These are phyloP conservation scores for Pseudogymnoascus sp. DNA, from an alignment of 2,329 filamentous ascomycete species.

Conservation along the genomic window DNA sequence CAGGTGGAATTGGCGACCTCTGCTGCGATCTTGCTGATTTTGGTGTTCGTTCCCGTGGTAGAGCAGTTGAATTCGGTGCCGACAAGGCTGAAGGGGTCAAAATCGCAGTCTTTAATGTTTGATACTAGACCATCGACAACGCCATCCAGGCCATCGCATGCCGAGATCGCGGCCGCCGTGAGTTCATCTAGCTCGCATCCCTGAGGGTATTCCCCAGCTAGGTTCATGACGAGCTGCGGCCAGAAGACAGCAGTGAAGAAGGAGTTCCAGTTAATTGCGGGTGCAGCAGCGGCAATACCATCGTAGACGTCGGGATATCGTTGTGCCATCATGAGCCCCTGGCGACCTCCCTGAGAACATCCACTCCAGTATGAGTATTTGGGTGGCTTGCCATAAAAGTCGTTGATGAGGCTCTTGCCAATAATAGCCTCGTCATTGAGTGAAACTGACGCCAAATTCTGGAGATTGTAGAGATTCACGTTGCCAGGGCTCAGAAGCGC, in stretches of 20 bases:
- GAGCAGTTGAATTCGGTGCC: constrained; percentile 13
- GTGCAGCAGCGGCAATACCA: constrained; percentile 33
- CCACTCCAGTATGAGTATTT: constrained; percentile 32
- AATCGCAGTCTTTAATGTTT: constrained; percentile 11
- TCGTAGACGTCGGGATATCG: constrained; percentile 31
- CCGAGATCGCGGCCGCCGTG: constrained; percentile 11
- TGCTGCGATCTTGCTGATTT: constrained; percentile 9
- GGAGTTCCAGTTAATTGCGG: constrained; percentile 29
- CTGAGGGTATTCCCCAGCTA: constrained; percentile 5
- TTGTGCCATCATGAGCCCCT: constrained; percentile 32
- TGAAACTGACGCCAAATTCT: constrained; percentile 32
- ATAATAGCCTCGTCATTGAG: constrained; percentile 29
- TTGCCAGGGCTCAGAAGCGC: constrained; percentile 15
- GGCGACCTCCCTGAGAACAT: constrained; percentile 32
- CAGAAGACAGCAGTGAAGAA: constrained; percentile 10
- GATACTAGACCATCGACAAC: constrained; percentile 17
- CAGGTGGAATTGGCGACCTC: constrained; percentile 8
- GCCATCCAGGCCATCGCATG: constrained; percentile 16
- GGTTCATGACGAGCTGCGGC: constrained; percentile 16
- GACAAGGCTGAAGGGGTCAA: constrained; percentile 13
- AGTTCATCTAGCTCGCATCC: constrained; percentile 15
- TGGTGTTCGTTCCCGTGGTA: background rate
- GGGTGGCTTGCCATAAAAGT: constrained; percentile 28
- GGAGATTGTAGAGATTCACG: constrained; percentile 21
- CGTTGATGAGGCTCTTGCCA: constrained; percentile 26